phyloP scores from a whole-genome alignment of 345 rosid species.

The Euphorbia tirucalli region DNA sequence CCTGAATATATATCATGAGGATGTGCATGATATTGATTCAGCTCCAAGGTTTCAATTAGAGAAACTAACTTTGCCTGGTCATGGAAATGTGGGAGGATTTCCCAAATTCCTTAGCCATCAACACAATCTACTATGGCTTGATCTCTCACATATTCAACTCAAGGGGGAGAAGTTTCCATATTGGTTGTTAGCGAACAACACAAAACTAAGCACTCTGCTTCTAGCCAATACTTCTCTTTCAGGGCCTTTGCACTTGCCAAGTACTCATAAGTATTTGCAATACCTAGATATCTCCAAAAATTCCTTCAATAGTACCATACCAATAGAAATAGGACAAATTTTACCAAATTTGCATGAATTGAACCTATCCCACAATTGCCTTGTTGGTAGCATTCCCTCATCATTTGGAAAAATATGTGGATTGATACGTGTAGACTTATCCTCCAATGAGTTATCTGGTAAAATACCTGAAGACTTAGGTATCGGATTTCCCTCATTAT shows the following conservation, averaged over 20 bases:
- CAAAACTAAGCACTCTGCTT: neutral
- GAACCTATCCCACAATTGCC: too few species aligned
- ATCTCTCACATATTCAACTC: neutral
- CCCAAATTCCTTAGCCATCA: neutral
- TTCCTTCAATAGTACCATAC: neutral
- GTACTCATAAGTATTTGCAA: too few species aligned
- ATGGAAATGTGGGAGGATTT: neutral
- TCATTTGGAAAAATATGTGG: too few species aligned
- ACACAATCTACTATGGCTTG: neutral
- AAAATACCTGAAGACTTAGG: too few species aligned
- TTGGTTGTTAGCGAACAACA: slow-evolving; percentile 4
- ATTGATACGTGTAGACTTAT: too few species aligned
- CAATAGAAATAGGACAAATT: too few species aligned
- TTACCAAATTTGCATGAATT: too few species aligned
- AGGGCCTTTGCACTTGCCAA: neutral
- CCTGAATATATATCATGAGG: neutral
- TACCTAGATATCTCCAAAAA: neutral
- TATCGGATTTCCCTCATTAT: too few species aligned
- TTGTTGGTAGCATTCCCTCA: too few species aligned
- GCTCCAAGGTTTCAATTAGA: neutral
- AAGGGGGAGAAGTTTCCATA: too few species aligned
- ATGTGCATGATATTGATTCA: neutral
- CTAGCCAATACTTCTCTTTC: slow-evolving; percentile 1
- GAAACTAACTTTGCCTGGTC: neutral
- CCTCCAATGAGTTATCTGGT: too few species aligned